Conservation (phyloP, 2,329 filamentous ascomycete genomes). For the Colletotrichum camelliae region DNA sequence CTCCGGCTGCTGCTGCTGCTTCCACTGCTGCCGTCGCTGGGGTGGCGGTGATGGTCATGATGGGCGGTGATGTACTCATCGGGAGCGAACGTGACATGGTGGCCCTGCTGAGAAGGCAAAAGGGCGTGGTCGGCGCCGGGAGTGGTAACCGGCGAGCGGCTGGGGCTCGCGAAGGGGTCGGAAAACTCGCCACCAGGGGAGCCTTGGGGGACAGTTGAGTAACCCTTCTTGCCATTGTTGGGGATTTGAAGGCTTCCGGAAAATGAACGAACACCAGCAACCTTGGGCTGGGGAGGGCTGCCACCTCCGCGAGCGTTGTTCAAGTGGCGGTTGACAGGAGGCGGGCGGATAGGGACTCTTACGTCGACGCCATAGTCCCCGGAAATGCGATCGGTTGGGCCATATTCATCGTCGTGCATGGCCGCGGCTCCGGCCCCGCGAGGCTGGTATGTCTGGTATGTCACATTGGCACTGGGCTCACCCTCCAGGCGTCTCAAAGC, state of each 20-base stretch:
- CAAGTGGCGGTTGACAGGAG: constrained; percentile 14
- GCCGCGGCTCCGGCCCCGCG: background rate
- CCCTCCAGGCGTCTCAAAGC: constrained; percentile 16
- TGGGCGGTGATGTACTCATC: background rate
- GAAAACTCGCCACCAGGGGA: background rate
- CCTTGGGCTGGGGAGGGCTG: background rate
- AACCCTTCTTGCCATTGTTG: background rate
- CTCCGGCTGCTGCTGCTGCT: background rate
- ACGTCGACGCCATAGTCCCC: constrained; percentile 1
- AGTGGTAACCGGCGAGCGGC: background rate
- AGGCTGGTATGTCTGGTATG: constrained; percentile 6
- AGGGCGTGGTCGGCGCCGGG: background rate
- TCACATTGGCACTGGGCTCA: background rate
- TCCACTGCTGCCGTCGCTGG: background rate
- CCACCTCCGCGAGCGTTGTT: constrained; percentile 2
- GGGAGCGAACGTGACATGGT: constrained; percentile 1
- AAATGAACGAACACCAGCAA: background rate
- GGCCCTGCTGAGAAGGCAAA: background rate
- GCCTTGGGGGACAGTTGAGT: background rate
- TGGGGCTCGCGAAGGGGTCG: constrained; percentile 13
- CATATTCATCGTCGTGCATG: background rate
- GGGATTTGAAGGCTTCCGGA: background rate
- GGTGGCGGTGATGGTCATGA: background rate
- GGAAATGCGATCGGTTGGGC: background rate
- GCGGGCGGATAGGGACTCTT: background rate